A percentile compares a stretch with the other conserved stretches of the same genome.
Conservation (phyloP, 345 rosid genomes). For the Aquilaria malaccensis region DNA sequence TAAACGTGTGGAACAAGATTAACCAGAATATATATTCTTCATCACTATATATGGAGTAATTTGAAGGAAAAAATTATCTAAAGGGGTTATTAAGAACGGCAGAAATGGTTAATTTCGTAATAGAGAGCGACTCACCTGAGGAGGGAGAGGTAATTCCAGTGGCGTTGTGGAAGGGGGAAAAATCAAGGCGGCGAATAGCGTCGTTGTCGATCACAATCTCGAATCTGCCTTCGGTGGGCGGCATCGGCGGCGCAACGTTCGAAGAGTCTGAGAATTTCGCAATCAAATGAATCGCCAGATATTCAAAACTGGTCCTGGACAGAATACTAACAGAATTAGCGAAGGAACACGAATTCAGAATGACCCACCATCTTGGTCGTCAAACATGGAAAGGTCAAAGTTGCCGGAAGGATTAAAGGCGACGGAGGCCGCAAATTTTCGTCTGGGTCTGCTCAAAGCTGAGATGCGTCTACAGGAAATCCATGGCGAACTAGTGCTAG, state of each 20-base stretch:
- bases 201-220: conserved; percentile 66
- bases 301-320: neutral
- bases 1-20: neutral
- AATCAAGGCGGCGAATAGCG: conserved; percentile 43
- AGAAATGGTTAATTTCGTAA: neutral
- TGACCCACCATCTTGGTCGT: conserved; percentile 38
- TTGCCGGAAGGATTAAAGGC: conserved; percentile 86
- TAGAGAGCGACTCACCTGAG: conserved; percentile 27
- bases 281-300: neutral
- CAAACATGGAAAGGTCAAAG: conserved; percentile 58
- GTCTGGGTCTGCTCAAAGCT: conserved; percentile 11
- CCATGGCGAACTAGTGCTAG: conserved; percentile 18
- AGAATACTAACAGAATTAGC: neutral
- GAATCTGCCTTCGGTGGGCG: conserved; percentile 61
- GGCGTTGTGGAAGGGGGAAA: conserved; percentile 54
- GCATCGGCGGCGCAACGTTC: conserved; percentile 58
- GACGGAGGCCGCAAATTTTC: conserved; percentile 43
- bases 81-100: no score
- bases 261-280: conserved; percentile 32
- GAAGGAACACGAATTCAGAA: neutral
- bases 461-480: conserved; percentile 27
- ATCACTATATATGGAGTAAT: neutral
- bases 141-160: conserved; percentile 65
- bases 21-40: neutral
- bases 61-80: neutral